A percentile compares a stretch with the other conserved stretches of the same genome.
Evolutionary conservation across 1,139 yeast species (phyloP).

Genomic region (Saccharomyces hybrid): DNA sequence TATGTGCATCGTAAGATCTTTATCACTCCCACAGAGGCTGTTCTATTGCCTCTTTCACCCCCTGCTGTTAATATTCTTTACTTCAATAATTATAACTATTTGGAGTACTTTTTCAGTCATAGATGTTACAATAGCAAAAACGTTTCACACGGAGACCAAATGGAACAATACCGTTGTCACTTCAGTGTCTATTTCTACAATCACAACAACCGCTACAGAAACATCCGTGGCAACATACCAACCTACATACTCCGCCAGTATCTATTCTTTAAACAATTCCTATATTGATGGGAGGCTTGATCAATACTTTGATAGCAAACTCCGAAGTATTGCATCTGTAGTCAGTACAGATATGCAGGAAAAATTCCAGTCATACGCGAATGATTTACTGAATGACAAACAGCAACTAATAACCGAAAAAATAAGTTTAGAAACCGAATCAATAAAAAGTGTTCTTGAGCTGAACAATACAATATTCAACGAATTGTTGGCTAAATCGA

Average conservation of each 20-base stretch:
- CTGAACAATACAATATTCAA: background rate
- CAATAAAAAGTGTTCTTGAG: background rate
- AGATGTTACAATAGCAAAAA: background rate
- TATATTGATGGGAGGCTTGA: conserved; percentile 2
- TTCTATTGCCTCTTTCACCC: conserved; percentile 11
- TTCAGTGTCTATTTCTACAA: conserved; percentile 1
- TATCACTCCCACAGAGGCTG: conserved; percentile 14
- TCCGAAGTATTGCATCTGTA: background rate
- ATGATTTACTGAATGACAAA: background rate
- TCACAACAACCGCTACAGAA: background rate
- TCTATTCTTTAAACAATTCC: background rate
- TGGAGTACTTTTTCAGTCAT: conserved; percentile 10
- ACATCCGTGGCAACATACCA: conserved; percentile 3
- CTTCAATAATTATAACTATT: conserved; percentile 8
- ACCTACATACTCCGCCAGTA: background rate
- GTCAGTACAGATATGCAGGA: background rate
- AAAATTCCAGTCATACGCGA: background rate
- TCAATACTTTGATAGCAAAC: background rate
- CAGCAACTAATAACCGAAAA: background rate
- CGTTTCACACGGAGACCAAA: background rate
- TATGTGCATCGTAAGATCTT: background rate
- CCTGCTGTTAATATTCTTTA: conserved; percentile 8
- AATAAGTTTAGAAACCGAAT: background rate
- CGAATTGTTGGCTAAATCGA: conserved; percentile 7
- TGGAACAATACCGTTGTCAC: background rate